Conservation (phyloP, 495 filamentous ascomycete genomes). For the Emericellopsis terricola region DNA sequence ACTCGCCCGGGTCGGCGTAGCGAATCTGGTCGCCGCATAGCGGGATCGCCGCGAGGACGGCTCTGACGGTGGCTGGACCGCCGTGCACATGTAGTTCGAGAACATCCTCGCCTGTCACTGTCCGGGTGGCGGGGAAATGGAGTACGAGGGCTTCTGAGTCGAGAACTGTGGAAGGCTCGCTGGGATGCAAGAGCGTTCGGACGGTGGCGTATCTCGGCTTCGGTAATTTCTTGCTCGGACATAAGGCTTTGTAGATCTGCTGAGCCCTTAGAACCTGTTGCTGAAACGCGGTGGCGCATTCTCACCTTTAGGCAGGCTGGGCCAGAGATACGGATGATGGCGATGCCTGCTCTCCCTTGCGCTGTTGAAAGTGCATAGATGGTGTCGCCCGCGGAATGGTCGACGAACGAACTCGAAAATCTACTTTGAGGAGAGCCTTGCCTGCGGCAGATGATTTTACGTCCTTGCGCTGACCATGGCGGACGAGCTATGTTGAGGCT, state of each 20-base stretch:
- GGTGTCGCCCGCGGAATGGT: slow-evolving; percentile 26
- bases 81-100: slow-evolving; percentile 90
- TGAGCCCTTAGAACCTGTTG: slow-evolving; percentile 1
- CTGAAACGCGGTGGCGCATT: background rate
- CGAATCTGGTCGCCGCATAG: slow-evolving; percentile 31
- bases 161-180: slow-evolving; percentile 31
- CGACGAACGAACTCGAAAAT: background rate
- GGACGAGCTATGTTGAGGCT: background rate
- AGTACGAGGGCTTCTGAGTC: slow-evolving; percentile 72
- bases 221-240: slow-evolving; percentile 42
- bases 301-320: slow-evolving; percentile 51
- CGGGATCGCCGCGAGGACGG: slow-evolving; percentile 64
- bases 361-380: slow-evolving; percentile 90
- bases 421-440: background rate
- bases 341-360: slow-evolving; percentile 74
- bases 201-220: slow-evolving; percentile 61
- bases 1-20: slow-evolving; percentile 90
- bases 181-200: slow-evolving; percentile 57
- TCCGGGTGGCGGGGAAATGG: slow-evolving; percentile 71
- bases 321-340: slow-evolving; percentile 77
- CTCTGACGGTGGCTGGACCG: slow-evolving; percentile 72
- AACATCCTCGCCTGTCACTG: slow-evolving; percentile 82
- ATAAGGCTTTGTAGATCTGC: slow-evolving; percentile 63
- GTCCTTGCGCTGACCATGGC: background rate
- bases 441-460: too few species aligned